Percentiles rank a stretch among this genome's conserved stretches.
These are phyloP conservation scores for Trapa incisa DNA, from an alignment of 345 rosid species.

Conservation along the genomic window DNA sequence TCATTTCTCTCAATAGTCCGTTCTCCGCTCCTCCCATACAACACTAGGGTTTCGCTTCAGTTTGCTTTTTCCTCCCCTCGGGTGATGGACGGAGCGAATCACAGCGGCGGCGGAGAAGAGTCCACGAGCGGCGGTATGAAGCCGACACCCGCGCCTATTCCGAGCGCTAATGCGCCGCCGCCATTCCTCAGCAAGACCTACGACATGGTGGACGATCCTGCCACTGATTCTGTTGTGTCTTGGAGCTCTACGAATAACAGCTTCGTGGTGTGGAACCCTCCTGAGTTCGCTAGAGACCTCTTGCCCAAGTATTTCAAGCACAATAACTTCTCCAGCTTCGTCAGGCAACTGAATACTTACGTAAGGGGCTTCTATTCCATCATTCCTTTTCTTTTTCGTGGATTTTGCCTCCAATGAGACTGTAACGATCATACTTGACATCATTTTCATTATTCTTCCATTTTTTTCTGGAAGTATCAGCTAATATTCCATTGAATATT, in stretches of 20 bases:
- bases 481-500: neutral
- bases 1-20: conserved; percentile 2
- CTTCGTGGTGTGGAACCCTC: conserved; percentile 79
- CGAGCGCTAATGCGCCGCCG: conserved; percentile 46
- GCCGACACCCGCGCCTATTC: conserved; percentile 15
- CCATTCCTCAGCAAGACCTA: conserved; percentile 88
- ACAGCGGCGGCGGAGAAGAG: conserved; percentile 14
- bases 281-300: conserved; percentile 71
- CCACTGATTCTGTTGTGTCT: conserved; percentile 61
- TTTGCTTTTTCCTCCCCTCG: neutral
- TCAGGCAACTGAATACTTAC: conserved; percentile 61
- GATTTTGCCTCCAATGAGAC: neutral
- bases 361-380: conserved; percentile 22
- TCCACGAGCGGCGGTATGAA: conserved; percentile 1
- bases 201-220: conserved; percentile 84
- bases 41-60: conserved; percentile 7
- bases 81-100: conserved; percentile 19
- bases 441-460: neutral
- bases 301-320: conserved; percentile 84
- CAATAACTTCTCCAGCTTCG: conserved; percentile 28
- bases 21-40: neutral
- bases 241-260: conserved; percentile 76
- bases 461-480: neutral
- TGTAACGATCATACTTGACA: neutral
- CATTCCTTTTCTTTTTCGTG: no score